Percentiles rank a stretch among this genome's conserved stretches.
Evolutionary conservation across 495 filamentous ascomycete genomes (phyloP).

Genomic region (Cercophora samala): DNA sequence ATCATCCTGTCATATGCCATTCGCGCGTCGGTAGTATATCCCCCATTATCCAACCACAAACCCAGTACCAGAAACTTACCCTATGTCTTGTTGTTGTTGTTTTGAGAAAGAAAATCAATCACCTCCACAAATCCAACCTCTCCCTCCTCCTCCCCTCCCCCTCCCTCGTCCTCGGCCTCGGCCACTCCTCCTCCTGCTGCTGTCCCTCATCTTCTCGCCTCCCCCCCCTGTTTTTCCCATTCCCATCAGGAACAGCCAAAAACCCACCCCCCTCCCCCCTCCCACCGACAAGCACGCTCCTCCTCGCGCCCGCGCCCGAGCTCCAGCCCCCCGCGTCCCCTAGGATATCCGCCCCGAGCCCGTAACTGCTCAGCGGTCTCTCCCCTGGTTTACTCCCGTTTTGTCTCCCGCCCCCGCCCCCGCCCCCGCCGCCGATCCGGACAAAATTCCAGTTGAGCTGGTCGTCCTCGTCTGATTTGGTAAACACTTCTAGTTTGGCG

Average conservation of each 20-base stretch:
- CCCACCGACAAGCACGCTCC: slow-evolving; percentile 58
- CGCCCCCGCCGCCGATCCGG: slow-evolving; percentile 31
- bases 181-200: slow-evolving; percentile 35
- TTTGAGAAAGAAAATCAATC: neutral
- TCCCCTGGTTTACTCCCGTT: neutral
- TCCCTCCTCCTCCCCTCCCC: slow-evolving; percentile 43
- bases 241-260: slow-evolving; percentile 72
- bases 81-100: no score
- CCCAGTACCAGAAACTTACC: no score
- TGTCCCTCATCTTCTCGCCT: neutral
- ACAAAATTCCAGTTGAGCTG: slow-evolving; percentile 79
- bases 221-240: slow-evolving; percentile 46
- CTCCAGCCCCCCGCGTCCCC: slow-evolving; percentile 40
- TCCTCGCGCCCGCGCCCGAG: slow-evolving; percentile 41
- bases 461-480: slow-evolving; percentile 69
- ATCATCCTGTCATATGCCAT: neutral
- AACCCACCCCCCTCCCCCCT: slow-evolving; percentile 73
- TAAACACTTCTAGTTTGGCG: slow-evolving; percentile 75
- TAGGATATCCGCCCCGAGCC: slow-evolving; percentile 41
- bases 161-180: slow-evolving; percentile 39
- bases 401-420: slow-evolving; percentile 9
- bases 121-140: slow-evolving; percentile 46
- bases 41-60: neutral
- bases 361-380: slow-evolving; percentile 51
- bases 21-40: no score